A percentile compares a stretch with the other conserved stretches of the same genome.
Evolutionary conservation across 1,139 yeast species (phyloP).

Genomic region (Sugiyamaella neomexicana): DNA sequence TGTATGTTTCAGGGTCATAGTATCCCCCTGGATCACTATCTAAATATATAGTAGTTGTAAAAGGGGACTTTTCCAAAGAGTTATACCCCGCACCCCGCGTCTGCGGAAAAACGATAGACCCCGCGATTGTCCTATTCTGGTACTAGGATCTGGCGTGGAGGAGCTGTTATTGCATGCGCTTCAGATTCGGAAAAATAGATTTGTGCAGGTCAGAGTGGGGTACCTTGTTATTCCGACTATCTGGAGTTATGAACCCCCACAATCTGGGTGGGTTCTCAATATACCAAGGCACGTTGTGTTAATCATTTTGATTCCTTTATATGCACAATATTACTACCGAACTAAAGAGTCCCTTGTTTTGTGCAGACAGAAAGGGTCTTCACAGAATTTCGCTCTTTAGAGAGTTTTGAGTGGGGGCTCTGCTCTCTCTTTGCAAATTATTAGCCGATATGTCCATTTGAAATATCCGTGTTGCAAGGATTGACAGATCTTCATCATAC

Average conservation of each 20-base stretch:
- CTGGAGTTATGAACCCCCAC: not conserved
- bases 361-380: no score
- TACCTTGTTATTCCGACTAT: not conserved
- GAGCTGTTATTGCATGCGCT: not conserved
- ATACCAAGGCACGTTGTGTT: no score
- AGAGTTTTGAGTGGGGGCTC: not conserved
- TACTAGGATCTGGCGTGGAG: not conserved
- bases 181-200: slow-evolving; percentile 2
- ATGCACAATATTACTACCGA: no score
- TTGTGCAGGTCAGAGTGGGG: not conserved
- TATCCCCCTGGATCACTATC: not conserved
- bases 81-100: not conserved
- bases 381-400: not conserved
- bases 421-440: not conserved
- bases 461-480: not conserved
- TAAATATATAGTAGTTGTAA: not conserved
- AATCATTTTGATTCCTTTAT: no score
- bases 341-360: no score
- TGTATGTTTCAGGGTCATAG: no score
- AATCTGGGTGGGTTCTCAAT: no score
- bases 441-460: not conserved
- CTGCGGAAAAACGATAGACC: not conserved
- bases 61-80: not conserved
- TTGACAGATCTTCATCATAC: not conserved
- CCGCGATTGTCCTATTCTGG: slow-evolving; percentile 1